These are phyloP conservation scores for Panaeolus cyanescens DNA, from an alignment of 768 basidiomycete species.

Conservation along the genomic window DNA sequence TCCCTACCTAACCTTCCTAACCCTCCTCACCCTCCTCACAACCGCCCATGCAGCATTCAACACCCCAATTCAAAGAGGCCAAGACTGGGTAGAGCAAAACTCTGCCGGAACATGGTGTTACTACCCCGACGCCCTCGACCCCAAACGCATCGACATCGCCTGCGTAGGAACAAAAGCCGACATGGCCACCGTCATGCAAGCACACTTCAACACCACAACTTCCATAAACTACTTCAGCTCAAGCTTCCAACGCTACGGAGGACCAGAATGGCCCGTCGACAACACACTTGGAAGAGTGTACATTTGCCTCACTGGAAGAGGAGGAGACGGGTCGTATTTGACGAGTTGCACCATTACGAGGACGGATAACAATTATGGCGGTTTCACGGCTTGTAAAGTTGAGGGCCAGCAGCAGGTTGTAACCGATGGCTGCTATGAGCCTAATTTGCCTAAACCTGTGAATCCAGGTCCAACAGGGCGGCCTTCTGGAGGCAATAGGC, in stretches of 20 bases:
- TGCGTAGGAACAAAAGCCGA: constrained; percentile 13
- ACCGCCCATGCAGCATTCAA: constrained; percentile 9
- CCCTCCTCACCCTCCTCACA: neutral
- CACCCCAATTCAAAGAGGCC: constrained; percentile 5
- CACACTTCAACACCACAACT: constrained; percentile 10
- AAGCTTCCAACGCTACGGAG: constrained; percentile 11
- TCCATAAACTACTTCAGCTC: constrained; percentile 17
- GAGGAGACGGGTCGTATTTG: constrained; percentile 13
- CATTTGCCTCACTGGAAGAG: constrained; percentile 11
- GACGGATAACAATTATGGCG: constrained; percentile 7
- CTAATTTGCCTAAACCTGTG: neutral
- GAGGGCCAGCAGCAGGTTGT: constrained; percentile 10
- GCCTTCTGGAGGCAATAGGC: neutral
- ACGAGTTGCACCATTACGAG: constrained; percentile 11
- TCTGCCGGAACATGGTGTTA: constrained; percentile 9
- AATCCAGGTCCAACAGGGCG: neutral
- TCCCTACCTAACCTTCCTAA: neutral
- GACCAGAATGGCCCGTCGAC: constrained; percentile 8
- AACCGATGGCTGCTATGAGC: constrained; percentile 16
- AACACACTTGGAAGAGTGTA: constrained; percentile 8
- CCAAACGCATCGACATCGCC: constrained; percentile 12
- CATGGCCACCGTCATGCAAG: constrained; percentile 6
- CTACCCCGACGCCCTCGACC: constrained; percentile 13
- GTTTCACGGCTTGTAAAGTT: constrained; percentile 10
- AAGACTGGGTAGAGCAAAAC: constrained; percentile 13